Percentiles rank a stretch among this genome's conserved stretches.
Evolutionary conservation across 495 filamentous ascomycete species (phyloP).

Genomic region (Jackrogersella minutella): DNA sequence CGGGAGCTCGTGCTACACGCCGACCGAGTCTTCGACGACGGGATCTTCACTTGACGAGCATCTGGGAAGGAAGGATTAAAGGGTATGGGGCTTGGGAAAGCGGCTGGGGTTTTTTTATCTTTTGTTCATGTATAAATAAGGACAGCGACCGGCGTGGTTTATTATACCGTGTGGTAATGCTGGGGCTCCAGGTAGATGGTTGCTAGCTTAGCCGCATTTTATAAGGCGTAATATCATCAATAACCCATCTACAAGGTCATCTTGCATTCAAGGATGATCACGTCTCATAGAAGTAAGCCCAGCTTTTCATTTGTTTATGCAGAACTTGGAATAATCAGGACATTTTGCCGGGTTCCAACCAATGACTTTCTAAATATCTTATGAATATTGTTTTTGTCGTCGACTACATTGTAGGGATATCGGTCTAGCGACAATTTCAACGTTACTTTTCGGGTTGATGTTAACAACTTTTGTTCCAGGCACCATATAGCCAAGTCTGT

Average conservation of each 20-base stretch:
- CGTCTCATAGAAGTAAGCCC: neutral
- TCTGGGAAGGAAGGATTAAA: constrained; percentile 38
- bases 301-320: neutral
- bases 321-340: neutral
- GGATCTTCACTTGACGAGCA: constrained; percentile 44
- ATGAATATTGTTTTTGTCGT: neutral
- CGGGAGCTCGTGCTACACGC: constrained; percentile 33
- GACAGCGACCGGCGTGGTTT: neutral
- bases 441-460: no score
- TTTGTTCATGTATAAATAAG: constrained; percentile 9
- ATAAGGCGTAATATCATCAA: constrained; percentile 11
- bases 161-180: neutral
- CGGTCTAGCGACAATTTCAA: no score
- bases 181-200: constrained; percentile 2
- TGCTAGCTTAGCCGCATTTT: neutral
- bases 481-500: no score
- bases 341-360: no score
- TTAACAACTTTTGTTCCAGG: no score
- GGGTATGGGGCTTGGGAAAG: neutral
- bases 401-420: no score
- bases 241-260: neutral
- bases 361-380: neutral
- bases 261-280: neutral
- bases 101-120: neutral
- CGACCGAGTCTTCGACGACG: constrained; percentile 22